These are phyloP conservation scores for Rhizopus sp. DNA, from an alignment of 371 early-diverging fungal genomes.

Conservation along the genomic window DNA sequence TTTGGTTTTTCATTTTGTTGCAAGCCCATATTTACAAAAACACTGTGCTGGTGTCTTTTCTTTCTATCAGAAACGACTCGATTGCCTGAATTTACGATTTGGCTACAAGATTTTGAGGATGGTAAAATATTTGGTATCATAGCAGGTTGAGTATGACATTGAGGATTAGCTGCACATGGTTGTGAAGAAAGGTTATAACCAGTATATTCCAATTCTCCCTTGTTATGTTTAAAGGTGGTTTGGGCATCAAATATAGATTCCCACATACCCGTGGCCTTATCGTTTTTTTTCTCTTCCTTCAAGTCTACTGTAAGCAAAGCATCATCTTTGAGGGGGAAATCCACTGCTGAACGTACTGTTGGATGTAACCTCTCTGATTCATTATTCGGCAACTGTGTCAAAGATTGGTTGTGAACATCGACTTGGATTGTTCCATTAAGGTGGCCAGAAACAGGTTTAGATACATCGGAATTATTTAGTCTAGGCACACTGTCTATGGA, in stretches of 20 bases:
- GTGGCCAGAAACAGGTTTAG: neutral
- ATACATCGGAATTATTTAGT: neutral
- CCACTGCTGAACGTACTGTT: too few relatives aligned
- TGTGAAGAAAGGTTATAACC: constrained; percentile 10
- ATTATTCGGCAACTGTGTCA: too few relatives aligned
- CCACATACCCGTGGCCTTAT: neutral
- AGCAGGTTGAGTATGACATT: neutral
- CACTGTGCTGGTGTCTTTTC: neutral
- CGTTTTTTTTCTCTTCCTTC: neutral
- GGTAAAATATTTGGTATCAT: constrained; percentile 15
- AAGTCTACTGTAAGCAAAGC: neutral
- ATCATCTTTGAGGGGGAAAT: neutral
- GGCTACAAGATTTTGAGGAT: neutral
- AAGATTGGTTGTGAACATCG: too few relatives aligned
- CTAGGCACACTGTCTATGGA: too few relatives aligned
- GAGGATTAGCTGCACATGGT: constrained; percentile 6
- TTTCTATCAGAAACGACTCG: neutral
- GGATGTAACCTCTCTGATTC: too few relatives aligned
- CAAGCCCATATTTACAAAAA: neutral
- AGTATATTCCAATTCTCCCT: constrained; percentile 17
- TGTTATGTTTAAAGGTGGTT: constrained; percentile 21
- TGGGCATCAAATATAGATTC: constrained; percentile 23
- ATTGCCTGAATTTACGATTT: neutral
- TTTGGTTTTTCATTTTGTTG: neutral
- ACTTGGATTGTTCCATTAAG: too few relatives aligned